Evolutionary conservation across 768 basidiomycete species (phyloP), one percentile per base, ranked within the genome.

Genomic region (Lentinula boryana): DNA sequence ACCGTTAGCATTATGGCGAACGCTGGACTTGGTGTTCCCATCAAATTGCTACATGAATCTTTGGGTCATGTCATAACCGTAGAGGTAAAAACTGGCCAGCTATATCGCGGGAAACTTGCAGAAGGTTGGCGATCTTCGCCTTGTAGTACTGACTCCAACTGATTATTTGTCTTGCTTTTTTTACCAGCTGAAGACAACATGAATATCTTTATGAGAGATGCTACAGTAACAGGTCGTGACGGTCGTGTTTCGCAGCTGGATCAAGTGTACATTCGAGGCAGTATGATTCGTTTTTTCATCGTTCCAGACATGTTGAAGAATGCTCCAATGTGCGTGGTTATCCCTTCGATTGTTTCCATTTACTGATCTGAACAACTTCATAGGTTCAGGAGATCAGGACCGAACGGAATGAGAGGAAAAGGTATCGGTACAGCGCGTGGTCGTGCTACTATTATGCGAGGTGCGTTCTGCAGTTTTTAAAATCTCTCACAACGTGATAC

Each of bases 301-400:
- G 97, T 99, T 21, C 97, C 97, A 59, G 97, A 98, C 75, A 98
- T 99, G 92, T 79, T 99, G 66, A 92, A 98, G 72, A 98, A 98
- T 72, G 97, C 97, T 13, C 97, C 97, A 18, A 99, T 99, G 97
- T 95, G 70, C 72, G 91, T 78, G 59, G 58, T 64, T 46, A 40
- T 46, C 61, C 43, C 38, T 43, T 60, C 44, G 27, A 36, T 43
- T n/a, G 15, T 5, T 35, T 62, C 27, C 18, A 63, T 50, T 62
- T 36, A 44, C 35, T 58, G 33, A 23, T 32, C n/a, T 13, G 40
- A 43, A 38, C 12, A 58, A 35, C 5, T 56, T 48, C 44, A 41
- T 72, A 99, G 96, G 96, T 99, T 99, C 78, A 99, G 98, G 76
- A 89, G 97, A 63, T 93, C 96, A 33, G 95, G 96, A 41, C 94